Percentiles rank a stretch among this genome's conserved stretches.
Evolutionary conservation across 2,329 filamentous ascomycete species (phyloP).

Genomic region (Aspergillus glaucus): DNA sequence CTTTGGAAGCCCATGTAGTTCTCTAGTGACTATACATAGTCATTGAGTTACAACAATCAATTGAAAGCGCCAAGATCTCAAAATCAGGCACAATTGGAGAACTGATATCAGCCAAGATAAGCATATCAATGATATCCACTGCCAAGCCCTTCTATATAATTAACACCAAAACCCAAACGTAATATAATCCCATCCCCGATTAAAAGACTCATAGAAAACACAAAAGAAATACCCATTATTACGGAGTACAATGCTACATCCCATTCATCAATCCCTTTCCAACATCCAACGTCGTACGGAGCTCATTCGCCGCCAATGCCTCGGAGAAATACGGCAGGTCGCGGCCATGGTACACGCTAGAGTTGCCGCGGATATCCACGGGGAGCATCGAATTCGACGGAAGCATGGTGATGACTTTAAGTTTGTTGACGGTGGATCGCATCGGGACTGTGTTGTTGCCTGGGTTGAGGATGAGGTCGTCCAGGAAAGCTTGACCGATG

Average conservation of each 20-base stretch:
- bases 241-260: background rate
- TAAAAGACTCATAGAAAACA: no score
- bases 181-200: no score
- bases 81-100: no score
- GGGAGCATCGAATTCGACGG: constrained; percentile 43
- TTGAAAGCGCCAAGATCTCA: no score
- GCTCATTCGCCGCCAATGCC: constrained; percentile 43
- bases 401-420: constrained; percentile 25
- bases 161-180: no score
- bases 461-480: constrained; percentile 48
- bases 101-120: no score
- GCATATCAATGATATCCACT: no score
- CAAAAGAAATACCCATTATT: background rate
- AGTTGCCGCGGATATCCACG: constrained; percentile 46
- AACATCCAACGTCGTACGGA: constrained; percentile 44
- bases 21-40: no score
- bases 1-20: no score
- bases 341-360: constrained; percentile 43
- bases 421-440: constrained; percentile 44
- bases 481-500: constrained; percentile 47
- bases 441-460: constrained; percentile 50
- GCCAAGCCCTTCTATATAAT: no score
- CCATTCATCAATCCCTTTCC: constrained; percentile 18
- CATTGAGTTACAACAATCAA: no score
- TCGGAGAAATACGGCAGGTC: constrained; percentile 49